These are phyloP conservation scores for Podosphaera aphanis DNA, from an alignment of 2,329 filamentous ascomycete genomes.

Conservation along the genomic window DNA sequence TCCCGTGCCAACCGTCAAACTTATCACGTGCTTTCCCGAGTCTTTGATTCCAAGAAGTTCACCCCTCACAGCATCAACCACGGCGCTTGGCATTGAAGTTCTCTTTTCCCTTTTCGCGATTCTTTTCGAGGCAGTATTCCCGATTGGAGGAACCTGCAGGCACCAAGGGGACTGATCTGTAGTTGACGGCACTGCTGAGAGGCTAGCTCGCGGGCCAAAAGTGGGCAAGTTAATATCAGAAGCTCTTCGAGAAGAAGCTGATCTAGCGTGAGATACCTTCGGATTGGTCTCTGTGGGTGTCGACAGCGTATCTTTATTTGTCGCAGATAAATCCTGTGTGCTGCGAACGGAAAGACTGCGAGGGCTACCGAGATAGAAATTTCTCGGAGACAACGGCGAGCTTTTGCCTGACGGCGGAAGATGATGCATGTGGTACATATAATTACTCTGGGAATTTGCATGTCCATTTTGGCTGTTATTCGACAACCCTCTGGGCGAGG, in stretches of 20 bases:
- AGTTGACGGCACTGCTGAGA: constrained; percentile 20
- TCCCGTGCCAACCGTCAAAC: constrained; percentile 1
- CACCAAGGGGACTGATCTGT: constrained; percentile 40
- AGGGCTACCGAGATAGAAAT: not conserved
- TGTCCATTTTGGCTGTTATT: not conserved
- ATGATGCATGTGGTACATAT: not conserved
- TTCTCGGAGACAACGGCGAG: not conserved
- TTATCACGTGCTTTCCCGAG: not conserved
- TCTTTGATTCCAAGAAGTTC: constrained; percentile 23
- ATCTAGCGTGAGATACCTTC: constrained; percentile 11
- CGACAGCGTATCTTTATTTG: not conserved
- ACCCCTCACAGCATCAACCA: constrained; percentile 33
- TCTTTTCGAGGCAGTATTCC: constrained; percentile 23
- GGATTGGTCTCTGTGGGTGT: constrained; percentile 17
- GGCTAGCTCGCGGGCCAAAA: constrained; percentile 20
- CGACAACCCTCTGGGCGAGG: not conserved
- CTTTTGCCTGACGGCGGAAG: not conserved
- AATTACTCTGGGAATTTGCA: not conserved
- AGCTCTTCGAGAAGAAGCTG: constrained; percentile 21
- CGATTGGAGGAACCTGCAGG: constrained; percentile 24
- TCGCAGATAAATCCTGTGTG: constrained; percentile 30
- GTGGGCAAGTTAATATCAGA: constrained; percentile 11
- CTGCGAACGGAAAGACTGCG: constrained; percentile 30
- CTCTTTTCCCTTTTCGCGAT: constrained; percentile 24
- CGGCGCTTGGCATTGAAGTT: constrained; percentile 17